Conservation (phyloP, 2,329 filamentous ascomycete genomes). For the Coniochaeta pulveracea region DNA sequence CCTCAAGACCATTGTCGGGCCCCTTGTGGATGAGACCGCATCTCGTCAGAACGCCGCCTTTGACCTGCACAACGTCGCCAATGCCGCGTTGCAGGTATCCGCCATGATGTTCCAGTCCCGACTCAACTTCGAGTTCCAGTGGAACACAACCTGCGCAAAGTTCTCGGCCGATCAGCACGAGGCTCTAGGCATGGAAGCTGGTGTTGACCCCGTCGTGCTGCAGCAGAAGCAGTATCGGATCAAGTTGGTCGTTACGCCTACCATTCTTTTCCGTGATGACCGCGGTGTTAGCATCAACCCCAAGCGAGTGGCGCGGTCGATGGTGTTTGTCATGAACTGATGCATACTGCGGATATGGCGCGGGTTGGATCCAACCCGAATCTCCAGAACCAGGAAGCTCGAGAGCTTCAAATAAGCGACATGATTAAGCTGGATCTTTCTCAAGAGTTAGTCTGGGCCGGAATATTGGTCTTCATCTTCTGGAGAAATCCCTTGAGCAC, state of each 20-base stretch:
- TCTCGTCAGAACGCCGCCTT: slow-evolving; percentile 23
- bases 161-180: slow-evolving; percentile 36
- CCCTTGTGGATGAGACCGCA: slow-evolving; percentile 28
- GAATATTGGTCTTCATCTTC: too few relatives aligned
- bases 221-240: slow-evolving; percentile 39
- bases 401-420: neutral
- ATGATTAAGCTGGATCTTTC: too few relatives aligned
- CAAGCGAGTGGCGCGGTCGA: slow-evolving; percentile 30
- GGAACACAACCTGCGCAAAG: slow-evolving; percentile 36
- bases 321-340: slow-evolving; percentile 39
- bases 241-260: slow-evolving; percentile 41
- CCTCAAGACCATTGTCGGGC: slow-evolving; percentile 24
- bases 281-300: slow-evolving; percentile 30
- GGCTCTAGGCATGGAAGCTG: slow-evolving; percentile 31
- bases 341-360: too few relatives aligned
- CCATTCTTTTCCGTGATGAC: slow-evolving; percentile 42
- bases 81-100: slow-evolving; percentile 31
- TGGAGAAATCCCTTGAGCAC: too few relatives aligned
- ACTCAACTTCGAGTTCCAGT: slow-evolving; percentile 23
- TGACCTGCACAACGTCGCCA: slow-evolving; percentile 29
- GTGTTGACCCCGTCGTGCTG: slow-evolving; percentile 26
- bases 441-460: too few relatives aligned
- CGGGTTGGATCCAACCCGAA: too few relatives aligned
- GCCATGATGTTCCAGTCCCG: slow-evolving; percentile 31
- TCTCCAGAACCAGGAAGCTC: neutral